Conservation (phyloP, 192 early-diverging fungal genomes). For the Ramicandelaber brevisporus region DNA sequence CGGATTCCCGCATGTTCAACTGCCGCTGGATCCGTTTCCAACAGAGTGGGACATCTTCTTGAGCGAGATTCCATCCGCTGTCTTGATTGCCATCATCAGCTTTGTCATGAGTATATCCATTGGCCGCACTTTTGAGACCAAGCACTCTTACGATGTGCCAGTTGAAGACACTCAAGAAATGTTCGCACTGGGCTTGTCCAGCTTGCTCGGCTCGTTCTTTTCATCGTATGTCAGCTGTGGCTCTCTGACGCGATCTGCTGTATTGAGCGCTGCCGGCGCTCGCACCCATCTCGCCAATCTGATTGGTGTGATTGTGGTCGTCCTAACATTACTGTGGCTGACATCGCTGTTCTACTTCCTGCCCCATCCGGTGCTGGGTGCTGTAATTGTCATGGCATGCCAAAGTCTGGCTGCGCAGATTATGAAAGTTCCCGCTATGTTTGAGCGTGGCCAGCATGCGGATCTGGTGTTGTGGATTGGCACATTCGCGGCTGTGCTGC, state of each 20-base stretch:
- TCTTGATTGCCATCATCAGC: neutral
- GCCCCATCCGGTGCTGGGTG: conserved; percentile 1
- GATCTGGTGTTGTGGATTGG: neutral
- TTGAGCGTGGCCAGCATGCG: neutral
- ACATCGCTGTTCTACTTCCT: conserved; percentile 3
- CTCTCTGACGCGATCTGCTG: conserved; percentile 1
- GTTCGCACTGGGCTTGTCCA: conserved; percentile 1
- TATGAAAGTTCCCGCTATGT: neutral
- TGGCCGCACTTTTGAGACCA: neutral
- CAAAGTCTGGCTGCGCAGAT: neutral
- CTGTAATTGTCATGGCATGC: conserved; percentile 1
- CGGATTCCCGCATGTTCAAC: neutral
- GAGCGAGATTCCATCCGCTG: neutral
- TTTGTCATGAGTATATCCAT: conserved; percentile 1
- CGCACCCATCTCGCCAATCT: conserved; percentile 1
- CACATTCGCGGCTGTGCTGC: neutral
- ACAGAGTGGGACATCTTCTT: neutral
- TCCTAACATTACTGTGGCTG: neutral
- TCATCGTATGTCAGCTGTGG: neutral
- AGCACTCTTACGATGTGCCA: neutral
- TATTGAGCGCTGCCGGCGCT: conserved; percentile 1
- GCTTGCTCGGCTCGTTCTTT: conserved; percentile 1
- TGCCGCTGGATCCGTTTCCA: neutral
- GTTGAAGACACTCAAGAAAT: neutral
- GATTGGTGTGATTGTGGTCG: neutral